Percentiles rank a stretch among this genome's conserved stretches.
Evolutionary conservation across 371 early-diverging fungal genomes (phyloP).

Genomic region (Apophysomyces ossiformis): DNA sequence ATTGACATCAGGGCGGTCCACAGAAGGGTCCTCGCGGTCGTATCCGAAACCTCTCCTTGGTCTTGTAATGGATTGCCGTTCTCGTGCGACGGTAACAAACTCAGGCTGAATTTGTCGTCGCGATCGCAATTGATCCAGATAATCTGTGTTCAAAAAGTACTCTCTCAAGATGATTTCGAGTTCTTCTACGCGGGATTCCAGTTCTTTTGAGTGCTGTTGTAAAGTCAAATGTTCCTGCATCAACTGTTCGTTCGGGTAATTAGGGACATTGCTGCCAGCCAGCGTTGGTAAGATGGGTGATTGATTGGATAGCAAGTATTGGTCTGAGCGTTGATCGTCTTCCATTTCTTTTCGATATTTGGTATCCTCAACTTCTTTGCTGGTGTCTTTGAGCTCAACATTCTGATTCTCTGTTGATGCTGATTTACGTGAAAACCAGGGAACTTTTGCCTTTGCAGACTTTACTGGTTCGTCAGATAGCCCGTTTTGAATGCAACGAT

Average conservation of each 20-base stretch:
- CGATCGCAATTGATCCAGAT: constrained; percentile 30
- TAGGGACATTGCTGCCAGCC: background rate
- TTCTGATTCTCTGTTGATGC: background rate
- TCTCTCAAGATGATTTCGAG: constrained; percentile 40
- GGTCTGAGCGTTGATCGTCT: background rate
- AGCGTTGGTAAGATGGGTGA: background rate
- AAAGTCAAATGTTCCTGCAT: constrained; percentile 14
- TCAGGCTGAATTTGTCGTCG: background rate
- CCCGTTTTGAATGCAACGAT: background rate
- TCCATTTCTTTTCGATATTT: background rate
- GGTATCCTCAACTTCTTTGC: background rate
- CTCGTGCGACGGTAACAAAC: background rate
- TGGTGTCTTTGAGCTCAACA: background rate
- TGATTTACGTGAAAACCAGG: background rate
- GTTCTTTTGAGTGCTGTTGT: constrained; percentile 12
- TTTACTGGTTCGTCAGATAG: too few relatives aligned
- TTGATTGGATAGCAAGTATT: background rate
- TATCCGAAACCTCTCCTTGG: background rate
- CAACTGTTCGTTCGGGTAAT: constrained; percentile 2
- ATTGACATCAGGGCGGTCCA: background rate
- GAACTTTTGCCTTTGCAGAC: background rate
- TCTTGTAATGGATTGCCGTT: constrained; percentile 3
- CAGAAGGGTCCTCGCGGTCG: background rate
- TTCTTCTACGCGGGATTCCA: constrained; percentile 39
- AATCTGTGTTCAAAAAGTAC: constrained; percentile 46